A percentile compares a stretch with the other conserved stretches of the same genome.
Evolutionary conservation across 148 eudicot genomes (phyloP).

Genomic region (Vaccinium vitisidaea): DNA sequence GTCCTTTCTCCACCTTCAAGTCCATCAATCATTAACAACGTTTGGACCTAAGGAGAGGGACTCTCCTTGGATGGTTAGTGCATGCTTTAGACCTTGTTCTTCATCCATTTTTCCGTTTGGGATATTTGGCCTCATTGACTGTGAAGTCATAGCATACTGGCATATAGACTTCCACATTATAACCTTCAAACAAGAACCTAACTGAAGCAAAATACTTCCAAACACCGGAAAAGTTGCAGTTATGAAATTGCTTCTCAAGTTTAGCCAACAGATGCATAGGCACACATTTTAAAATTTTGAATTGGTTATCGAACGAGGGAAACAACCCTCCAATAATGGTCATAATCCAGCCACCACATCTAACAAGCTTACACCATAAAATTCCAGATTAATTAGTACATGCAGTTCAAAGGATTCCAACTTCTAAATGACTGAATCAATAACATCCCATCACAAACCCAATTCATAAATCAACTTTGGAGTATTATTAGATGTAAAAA

Average conservation of each 20-base stretch:
- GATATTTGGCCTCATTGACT: not conserved
- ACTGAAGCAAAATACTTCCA: not conserved
- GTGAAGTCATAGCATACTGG: not conserved
- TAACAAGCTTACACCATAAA: constrained; percentile 12
- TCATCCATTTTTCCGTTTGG: not conserved
- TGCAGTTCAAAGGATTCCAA: too few relatives aligned
- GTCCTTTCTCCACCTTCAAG: not conserved
- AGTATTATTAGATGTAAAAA: not conserved
- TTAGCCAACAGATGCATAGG: not conserved
- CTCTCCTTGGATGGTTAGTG: not conserved
- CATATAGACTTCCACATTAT: not conserved
- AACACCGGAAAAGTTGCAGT: not conserved
- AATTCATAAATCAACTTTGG: not conserved
- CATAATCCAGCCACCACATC: not conserved
- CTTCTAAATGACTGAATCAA: constrained; percentile 4
- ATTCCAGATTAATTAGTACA: not conserved
- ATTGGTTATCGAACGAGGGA: not conserved
- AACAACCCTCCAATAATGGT: not conserved
- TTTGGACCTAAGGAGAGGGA: not conserved
- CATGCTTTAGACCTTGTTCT: not conserved
- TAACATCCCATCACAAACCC: not conserved
- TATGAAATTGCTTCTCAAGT: not conserved
- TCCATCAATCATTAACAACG: not conserved
- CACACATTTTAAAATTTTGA: not conserved
- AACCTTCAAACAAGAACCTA: not conserved